These are phyloP conservation scores for Dactylonectria macrodidyma DNA, from an alignment of 2,329 filamentous ascomycete genomes.

Conservation along the genomic window DNA sequence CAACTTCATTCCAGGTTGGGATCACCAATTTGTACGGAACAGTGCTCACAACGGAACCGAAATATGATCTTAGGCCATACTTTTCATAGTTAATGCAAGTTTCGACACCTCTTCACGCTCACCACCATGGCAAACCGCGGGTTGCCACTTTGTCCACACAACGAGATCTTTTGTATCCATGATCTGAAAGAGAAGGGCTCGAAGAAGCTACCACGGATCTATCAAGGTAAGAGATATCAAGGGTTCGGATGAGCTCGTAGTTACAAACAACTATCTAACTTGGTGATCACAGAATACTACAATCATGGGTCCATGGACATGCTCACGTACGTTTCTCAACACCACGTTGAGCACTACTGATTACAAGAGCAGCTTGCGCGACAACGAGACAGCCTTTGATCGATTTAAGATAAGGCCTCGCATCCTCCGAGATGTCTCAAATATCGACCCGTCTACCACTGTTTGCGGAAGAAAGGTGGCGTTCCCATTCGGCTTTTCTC, in stretches of 20 bases:
- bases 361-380: slow-evolving; percentile 51
- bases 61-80: neutral
- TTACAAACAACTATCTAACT: neutral
- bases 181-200: slow-evolving; percentile 22
- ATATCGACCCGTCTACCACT: neutral
- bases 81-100: neutral
- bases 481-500: slow-evolving; percentile 16
- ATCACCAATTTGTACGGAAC: neutral
- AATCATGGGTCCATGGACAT: slow-evolving; percentile 15
- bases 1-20: neutral
- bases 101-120: neutral
- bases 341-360: neutral
- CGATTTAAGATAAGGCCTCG: slow-evolving; percentile 40
- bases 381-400: slow-evolving; percentile 67
- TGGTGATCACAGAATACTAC: neutral
- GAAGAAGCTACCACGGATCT: slow-evolving; percentile 9
- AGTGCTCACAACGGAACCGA: neutral
- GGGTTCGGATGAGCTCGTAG: neutral
- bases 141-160: slow-evolving; percentile 3
- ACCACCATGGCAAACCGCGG: slow-evolving; percentile 23
- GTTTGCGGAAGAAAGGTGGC: slow-evolving; percentile 14
- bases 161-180: slow-evolving; percentile 26
- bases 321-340: neutral
- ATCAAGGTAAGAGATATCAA: slow-evolving; percentile 9
- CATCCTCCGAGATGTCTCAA: slow-evolving; percentile 10